A percentile compares a stretch with the other conserved stretches of the same genome.
These are phyloP conservation scores for Nicotiana tabacum DNA, from an alignment of 257 asterid species.

Conservation along the genomic window DNA sequence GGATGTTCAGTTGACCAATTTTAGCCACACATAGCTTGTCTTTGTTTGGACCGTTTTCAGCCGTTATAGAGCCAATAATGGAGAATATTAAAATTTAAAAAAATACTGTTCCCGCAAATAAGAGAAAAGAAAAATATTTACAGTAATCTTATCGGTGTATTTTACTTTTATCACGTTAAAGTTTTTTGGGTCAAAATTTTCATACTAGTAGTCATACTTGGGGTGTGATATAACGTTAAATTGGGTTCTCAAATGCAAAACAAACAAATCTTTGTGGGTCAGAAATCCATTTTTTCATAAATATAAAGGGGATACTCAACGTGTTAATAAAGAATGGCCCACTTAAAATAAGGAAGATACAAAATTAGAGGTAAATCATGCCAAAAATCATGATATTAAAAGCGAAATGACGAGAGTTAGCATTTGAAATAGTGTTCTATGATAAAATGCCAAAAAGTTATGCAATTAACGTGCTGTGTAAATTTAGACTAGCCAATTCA, in stretches of 20 bases:
- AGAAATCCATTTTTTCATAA: neutral
- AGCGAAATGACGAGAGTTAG: neutral
- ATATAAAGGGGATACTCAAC: no score
- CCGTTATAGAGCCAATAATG: slow-evolving; percentile 2
- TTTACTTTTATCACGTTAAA: neutral
- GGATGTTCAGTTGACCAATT: no score
- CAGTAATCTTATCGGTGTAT: neutral
- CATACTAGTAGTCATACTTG: neutral
- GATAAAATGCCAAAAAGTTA: no score
- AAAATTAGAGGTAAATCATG: no score
- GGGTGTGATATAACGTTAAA: no score
- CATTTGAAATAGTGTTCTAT: neutral
- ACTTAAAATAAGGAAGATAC: neutral
- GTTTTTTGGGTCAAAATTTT: neutral
- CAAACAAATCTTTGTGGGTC: neutral
- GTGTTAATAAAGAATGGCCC: neutral
- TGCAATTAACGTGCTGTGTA: no score
- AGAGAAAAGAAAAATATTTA: neutral
- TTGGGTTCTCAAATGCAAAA: neutral
- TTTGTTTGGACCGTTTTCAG: neutral
- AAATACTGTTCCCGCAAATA: neutral
- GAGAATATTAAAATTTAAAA: neutral
- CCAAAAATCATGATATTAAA: no score
- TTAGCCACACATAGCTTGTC: no score
- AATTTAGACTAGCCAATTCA: no score